Percentiles rank a stretch among this genome's conserved stretches.
phyloP scores from a whole-genome alignment of 495 filamentous ascomycete species.

The Venustampulla echinocandica region DNA sequence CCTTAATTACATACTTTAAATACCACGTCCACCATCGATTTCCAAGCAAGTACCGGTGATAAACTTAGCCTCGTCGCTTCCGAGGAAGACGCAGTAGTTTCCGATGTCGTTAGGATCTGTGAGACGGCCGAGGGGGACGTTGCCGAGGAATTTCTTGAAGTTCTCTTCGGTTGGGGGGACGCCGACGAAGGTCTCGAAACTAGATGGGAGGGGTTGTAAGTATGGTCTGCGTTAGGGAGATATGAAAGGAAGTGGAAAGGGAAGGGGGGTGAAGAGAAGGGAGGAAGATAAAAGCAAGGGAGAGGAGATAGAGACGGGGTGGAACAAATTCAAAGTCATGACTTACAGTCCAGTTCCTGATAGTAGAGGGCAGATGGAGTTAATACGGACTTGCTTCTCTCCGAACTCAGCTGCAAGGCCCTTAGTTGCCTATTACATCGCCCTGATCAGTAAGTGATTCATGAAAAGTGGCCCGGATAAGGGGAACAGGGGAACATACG shows the following conservation, averaged over 20 bases:
- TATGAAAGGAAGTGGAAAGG: no score
- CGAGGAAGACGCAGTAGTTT: constrained; percentile 57
- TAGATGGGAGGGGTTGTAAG: not conserved
- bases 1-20: no score
- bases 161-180: constrained; percentile 62
- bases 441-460: not conserved
- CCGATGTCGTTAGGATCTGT: constrained; percentile 58
- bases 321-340: no score
- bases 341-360: constrained; percentile 47
- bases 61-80: constrained; percentile 58
- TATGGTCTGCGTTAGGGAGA: not conserved
- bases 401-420: constrained; percentile 62
- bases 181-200: constrained; percentile 56
- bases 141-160: constrained; percentile 54
- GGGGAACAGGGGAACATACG: constrained; percentile 25
- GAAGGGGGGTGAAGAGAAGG: no score
- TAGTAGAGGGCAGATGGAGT: constrained; percentile 53
- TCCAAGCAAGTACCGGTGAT: constrained; percentile 60
- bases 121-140: constrained; percentile 56
- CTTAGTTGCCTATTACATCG: constrained; percentile 50
- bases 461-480: not conserved
- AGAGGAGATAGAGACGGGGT: no score
- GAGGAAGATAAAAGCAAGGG: no score
- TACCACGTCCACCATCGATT: constrained; percentile 45
- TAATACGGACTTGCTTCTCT: constrained; percentile 55